A percentile compares a stretch with the other conserved stretches of the same genome.
Evolutionary conservation across 2,329 filamentous ascomycete genomes (phyloP).

Genomic region (Fusarium nygamai): DNA sequence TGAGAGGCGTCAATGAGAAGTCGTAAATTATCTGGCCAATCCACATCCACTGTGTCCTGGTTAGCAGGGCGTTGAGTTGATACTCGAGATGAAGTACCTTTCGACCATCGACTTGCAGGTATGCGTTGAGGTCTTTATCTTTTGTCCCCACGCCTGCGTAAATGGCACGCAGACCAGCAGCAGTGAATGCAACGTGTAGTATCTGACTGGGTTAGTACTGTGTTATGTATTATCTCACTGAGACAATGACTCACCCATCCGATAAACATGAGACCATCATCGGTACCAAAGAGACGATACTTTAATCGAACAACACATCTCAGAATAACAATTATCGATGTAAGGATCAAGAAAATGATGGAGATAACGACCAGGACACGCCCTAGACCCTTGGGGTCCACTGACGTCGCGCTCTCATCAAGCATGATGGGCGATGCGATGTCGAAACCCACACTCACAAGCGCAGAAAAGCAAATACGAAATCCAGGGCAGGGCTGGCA

Average conservation of each 20-base stretch:
- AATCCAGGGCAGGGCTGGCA: not conserved
- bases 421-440: constrained; percentile 5
- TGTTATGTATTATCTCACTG: not conserved
- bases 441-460: not conserved
- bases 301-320: constrained; percentile 1
- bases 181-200: constrained; percentile 9
- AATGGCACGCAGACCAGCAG: not conserved
- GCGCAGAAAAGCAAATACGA: not conserved
- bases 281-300: constrained; percentile 14
- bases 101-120: constrained; percentile 8
- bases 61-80: not conserved
- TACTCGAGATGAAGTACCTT: not conserved
- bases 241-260: constrained; percentile 16
- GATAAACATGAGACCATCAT: constrained; percentile 27
- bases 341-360: constrained; percentile 4
- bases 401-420: not conserved
- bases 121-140: constrained; percentile 9
- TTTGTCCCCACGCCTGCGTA: constrained; percentile 14
- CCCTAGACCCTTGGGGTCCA: constrained; percentile 13
- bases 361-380: not conserved
- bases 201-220: not conserved
- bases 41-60: constrained; percentile 8
- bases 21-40: constrained; percentile 10
- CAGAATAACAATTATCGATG: not conserved
- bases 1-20: constrained; percentile 21